These are phyloP conservation scores for Penicillium herquei DNA, from an alignment of 495 filamentous ascomycete species.

Conservation along the genomic window DNA sequence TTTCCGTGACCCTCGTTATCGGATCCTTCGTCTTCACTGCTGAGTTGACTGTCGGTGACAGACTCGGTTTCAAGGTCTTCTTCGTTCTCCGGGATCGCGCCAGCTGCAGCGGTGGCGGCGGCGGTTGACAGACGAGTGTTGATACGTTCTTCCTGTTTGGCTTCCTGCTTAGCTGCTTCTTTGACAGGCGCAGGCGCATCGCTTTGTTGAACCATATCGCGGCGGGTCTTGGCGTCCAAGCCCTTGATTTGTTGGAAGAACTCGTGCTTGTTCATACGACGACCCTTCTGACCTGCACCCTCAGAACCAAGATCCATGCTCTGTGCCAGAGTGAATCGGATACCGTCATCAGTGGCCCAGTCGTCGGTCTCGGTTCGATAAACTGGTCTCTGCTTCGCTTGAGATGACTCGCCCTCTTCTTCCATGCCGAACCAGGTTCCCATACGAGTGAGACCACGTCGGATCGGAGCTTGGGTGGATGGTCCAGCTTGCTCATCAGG, in stretches of 20 bases:
- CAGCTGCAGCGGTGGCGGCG: conserved; percentile 14
- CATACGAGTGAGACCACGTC: conserved; percentile 56
- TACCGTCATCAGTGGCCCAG: conserved; percentile 68
- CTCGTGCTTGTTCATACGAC: conserved; percentile 84
- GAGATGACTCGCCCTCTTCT: conserved; percentile 45
- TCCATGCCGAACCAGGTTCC: conserved; percentile 61
- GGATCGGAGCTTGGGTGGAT: conserved; percentile 33
- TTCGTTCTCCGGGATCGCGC: conserved; percentile 20
- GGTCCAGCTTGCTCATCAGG: conserved; percentile 23
- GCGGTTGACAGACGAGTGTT: conserved; percentile 29
- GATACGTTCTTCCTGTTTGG: conserved; percentile 26
- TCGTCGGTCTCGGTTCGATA: conserved; percentile 36
- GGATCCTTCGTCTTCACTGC: conserved; percentile 25
- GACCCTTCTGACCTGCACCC: conserved; percentile 51
- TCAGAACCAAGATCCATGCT: conserved; percentile 29
- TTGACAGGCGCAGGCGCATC: conserved; percentile 61
- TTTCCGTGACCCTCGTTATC: conserved; percentile 23
- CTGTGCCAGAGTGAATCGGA: conserved; percentile 78
- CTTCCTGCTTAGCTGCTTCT: conserved; percentile 50
- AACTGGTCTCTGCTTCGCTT: conserved; percentile 31
- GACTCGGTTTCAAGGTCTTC: conserved; percentile 27
- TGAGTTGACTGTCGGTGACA: conserved; percentile 29
- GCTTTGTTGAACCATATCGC: conserved; percentile 66
- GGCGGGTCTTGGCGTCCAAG: conserved; percentile 73
- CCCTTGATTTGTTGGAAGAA: conserved; percentile 83